A percentile compares a stretch with the other conserved stretches of the same genome.
Conservation (phyloP, 2,329 filamentous ascomycete species). For the Claviceps capensis region DNA sequence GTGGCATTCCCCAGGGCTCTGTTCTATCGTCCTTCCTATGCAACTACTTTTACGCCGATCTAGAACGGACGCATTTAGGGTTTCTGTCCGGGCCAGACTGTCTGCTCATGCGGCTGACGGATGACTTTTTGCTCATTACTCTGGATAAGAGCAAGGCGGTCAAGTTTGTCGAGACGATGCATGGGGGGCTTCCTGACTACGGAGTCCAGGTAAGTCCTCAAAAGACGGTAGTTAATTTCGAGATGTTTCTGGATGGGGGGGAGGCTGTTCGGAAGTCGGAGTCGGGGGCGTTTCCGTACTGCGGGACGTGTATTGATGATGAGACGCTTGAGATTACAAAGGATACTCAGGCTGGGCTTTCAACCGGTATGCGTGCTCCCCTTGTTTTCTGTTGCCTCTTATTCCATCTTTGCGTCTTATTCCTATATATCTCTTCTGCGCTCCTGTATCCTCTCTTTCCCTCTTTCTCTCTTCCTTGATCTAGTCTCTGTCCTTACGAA, state of each 20-base stretch:
- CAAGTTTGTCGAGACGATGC: constrained; percentile 68
- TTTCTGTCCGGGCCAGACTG: constrained; percentile 48
- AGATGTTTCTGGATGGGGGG: constrained; percentile 40
- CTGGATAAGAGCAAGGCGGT: constrained; percentile 51
- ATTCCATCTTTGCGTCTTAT: too few species aligned
- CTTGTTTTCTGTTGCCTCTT: background rate
- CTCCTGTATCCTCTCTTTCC: too few species aligned
- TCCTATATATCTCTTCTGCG: too few species aligned
- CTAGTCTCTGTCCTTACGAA: background rate
- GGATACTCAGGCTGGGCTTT: constrained; percentile 36
- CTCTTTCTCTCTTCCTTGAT: background rate
- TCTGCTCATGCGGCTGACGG: constrained; percentile 69
- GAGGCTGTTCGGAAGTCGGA: constrained; percentile 31
- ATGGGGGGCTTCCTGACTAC: constrained; percentile 62
- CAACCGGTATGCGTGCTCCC: constrained; percentile 1
- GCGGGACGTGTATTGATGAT: constrained; percentile 66
- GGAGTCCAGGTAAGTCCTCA: constrained; percentile 62
- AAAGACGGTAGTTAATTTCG: constrained; percentile 82
- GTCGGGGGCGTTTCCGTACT: constrained; percentile 63
- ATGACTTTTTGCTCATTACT: constrained; percentile 87
- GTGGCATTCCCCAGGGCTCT: constrained; percentile 87
- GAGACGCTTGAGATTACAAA: constrained; percentile 61
- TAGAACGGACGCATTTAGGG: constrained; percentile 54
- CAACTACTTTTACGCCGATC: constrained; percentile 89
- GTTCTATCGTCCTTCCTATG: constrained; percentile 76